Percentiles rank a stretch among this genome's conserved stretches.
phyloP scores from a whole-genome alignment of 2,329 filamentous ascomycete species.

The Colletotrichum filicis region DNA sequence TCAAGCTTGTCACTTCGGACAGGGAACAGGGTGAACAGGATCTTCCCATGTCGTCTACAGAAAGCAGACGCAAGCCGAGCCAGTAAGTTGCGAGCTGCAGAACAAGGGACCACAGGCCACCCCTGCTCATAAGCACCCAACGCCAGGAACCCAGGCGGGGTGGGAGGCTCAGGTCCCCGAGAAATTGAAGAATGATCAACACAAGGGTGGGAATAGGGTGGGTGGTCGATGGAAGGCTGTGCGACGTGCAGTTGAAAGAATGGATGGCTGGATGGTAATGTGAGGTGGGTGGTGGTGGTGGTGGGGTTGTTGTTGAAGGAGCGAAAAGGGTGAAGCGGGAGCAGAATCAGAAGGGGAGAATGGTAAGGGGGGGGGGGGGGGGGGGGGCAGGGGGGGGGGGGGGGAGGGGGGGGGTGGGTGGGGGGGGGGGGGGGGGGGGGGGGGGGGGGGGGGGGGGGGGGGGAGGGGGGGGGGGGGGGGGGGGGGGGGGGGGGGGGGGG shows the following conservation, averaged over 20 bases:
- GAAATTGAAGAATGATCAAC: slow-evolving; percentile 29
- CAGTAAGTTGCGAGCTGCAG: background rate
- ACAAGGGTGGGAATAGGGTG: slow-evolving; percentile 16
- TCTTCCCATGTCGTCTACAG: background rate
- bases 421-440: too few species aligned
- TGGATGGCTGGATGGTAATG: background rate
- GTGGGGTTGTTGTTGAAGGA: background rate
- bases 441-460: too few species aligned
- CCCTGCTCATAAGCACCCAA: background rate
- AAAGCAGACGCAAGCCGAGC: background rate
- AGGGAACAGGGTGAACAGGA: background rate
- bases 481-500: too few species aligned
- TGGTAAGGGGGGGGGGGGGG: too few species aligned
- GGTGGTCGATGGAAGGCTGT: slow-evolving; percentile 4
- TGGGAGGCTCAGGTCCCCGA: slow-evolving; percentile 15
- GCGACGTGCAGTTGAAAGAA: background rate
- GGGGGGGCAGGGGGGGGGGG: too few species aligned
- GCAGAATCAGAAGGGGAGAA: background rate
- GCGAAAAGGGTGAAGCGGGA: background rate
- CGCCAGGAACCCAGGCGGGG: background rate
- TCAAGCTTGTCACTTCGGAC: slow-evolving; percentile 2
- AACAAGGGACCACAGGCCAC: background rate
- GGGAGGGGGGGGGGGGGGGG: too few species aligned
- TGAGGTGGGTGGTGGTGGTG: background rate
- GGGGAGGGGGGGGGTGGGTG: too few species aligned